Percentiles rank a stretch among this genome's conserved stretches.
Evolutionary conservation across 768 basidiomycete genomes (phyloP).

Genomic region (Tricholoma bakamatsutake): DNA sequence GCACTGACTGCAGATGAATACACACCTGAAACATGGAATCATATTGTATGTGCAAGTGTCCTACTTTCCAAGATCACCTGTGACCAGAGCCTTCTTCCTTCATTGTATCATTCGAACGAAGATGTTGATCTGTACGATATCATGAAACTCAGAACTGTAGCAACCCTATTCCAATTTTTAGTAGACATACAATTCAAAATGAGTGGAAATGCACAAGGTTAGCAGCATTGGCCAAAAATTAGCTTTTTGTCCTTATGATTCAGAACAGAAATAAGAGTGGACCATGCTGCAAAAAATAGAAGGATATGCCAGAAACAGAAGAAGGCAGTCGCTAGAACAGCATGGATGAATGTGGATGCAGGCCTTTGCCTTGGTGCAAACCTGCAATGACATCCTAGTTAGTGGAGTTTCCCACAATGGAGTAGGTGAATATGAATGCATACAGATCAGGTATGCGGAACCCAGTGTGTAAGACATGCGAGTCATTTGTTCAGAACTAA

Average conservation of each 20-base stretch:
- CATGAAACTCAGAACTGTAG: conserved; percentile 72
- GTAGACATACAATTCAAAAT: conserved; percentile 17
- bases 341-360: conserved; percentile 32
- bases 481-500: conserved; percentile 20
- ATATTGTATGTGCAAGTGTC: conserved; percentile 54
- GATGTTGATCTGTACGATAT: conserved; percentile 69
- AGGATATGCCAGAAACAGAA: conserved; percentile 67
- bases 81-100: conserved; percentile 64
- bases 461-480: conserved; percentile 26
- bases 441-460: conserved; percentile 36
- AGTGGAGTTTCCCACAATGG: background rate
- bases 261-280: conserved; percentile 49
- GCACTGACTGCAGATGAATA: background rate
- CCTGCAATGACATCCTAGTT: conserved; percentile 12
- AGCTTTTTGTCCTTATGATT: conserved; percentile 37
- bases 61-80: conserved; percentile 55
- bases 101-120: conserved; percentile 73
- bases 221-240: conserved; percentile 49
- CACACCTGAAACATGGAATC: conserved; percentile 64
- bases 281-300: conserved; percentile 59
- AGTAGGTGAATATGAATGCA: conserved; percentile 10
- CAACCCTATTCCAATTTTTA: conserved; percentile 30
- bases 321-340: conserved; percentile 37
- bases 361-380: conserved; percentile 34
- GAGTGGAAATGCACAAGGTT: conserved; percentile 49